Conservation (phyloP, 768 basidiomycete genomes). For the Pilatotrama ljubarskyi region DNA sequence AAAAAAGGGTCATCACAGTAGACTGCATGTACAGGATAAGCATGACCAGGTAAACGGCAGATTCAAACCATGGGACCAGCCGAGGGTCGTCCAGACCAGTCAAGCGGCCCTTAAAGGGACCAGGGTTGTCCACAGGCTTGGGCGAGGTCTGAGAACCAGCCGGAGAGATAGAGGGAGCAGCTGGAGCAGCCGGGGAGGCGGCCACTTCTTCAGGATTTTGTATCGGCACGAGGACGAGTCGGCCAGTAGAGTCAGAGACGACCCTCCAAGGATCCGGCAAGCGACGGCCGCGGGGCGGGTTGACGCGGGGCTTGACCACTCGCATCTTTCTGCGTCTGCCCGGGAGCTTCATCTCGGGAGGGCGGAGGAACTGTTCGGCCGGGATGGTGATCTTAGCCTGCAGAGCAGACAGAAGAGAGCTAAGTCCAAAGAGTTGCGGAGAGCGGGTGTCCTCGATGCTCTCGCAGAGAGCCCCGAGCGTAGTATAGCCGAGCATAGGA, state of each 20-base stretch:
- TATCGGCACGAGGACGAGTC: not conserved
- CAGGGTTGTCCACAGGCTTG: no score
- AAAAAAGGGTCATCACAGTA: conserved; percentile 1
- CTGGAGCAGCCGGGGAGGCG: not conserved
- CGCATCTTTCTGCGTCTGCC: not conserved
- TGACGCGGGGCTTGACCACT: not conserved
- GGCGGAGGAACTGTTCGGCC: not conserved
- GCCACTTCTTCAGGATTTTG: not conserved
- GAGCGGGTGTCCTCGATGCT: not conserved
- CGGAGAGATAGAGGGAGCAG: not conserved
- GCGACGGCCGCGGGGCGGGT: not conserved
- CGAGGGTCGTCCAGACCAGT: not conserved
- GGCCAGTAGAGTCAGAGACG: not conserved
- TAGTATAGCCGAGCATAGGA: not conserved
- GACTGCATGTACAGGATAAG: not conserved
- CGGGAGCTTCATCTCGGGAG: not conserved
- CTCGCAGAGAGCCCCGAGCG: not conserved
- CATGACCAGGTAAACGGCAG: not conserved
- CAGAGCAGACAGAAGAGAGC: not conserved
- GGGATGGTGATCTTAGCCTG: not conserved
- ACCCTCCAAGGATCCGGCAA: not conserved
- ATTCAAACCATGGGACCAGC: not conserved
- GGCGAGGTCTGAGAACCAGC: not conserved
- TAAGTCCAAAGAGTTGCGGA: not conserved
- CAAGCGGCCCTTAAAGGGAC: not conserved